Evolutionary conservation across 495 filamentous ascomycete species (phyloP).

Genomic region (Hyaloscypha bicolor): DNA sequence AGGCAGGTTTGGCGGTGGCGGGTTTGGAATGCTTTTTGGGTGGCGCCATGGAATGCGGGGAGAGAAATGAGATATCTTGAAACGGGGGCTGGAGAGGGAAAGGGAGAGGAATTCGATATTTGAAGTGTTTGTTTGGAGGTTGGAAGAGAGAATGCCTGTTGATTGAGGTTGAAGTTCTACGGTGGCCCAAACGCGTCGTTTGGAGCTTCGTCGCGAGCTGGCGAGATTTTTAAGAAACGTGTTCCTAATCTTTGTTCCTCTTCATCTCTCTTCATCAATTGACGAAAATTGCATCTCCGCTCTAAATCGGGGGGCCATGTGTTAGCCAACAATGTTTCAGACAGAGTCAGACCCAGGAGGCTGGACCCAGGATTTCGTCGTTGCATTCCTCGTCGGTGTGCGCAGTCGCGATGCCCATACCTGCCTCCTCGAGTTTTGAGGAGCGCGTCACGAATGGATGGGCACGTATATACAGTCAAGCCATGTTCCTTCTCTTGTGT

Average conservation of each 20-base stretch:
- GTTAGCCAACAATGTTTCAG: neutral
- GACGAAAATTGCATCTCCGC: too few species aligned
- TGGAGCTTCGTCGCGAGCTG: neutral
- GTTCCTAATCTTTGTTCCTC: neutral
- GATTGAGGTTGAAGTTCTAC: neutral
- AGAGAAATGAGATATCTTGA: neutral
- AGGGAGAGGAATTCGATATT: neutral
- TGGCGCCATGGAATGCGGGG: constrained; percentile 2
- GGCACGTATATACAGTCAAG: neutral
- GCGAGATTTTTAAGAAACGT: neutral
- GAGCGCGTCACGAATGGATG: neutral
- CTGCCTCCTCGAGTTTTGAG: neutral
- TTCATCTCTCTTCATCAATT: neutral
- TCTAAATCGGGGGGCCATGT: too few species aligned
- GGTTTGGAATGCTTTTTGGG: constrained; percentile 11
- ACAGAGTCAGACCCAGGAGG: neutral
- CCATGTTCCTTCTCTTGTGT: neutral
- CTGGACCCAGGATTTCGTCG: neutral
- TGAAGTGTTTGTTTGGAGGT: neutral
- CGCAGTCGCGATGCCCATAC: neutral
- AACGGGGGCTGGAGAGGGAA: neutral
- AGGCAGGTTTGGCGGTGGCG: constrained; percentile 13
- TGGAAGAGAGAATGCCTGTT: neutral
- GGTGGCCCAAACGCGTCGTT: neutral
- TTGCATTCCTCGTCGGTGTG: neutral